Percentiles rank a stretch among this genome's conserved stretches.
Conservation (phyloP, 2,329 filamentous ascomycete genomes). For the Dactylonectria macrodidyma region DNA sequence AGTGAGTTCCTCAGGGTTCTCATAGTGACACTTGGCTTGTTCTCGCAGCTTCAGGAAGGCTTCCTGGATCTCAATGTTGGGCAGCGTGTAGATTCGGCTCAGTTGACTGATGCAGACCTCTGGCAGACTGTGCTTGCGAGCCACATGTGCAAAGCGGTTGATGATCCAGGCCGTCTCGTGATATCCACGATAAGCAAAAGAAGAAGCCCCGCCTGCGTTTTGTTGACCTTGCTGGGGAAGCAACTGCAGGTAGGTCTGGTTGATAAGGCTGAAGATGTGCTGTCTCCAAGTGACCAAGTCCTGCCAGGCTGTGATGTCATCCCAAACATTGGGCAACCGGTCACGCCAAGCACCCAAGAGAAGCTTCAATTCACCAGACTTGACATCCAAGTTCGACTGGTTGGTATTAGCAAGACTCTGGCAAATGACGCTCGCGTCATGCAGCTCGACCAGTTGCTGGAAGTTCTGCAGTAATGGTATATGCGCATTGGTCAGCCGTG, state of each 20-base stretch:
- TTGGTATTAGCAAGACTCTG: constrained; percentile 90
- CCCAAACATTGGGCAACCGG: constrained; percentile 96
- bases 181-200: constrained; percentile 94
- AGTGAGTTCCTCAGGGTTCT: constrained; percentile 92
- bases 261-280: constrained; percentile 98
- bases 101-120: constrained; percentile 98
- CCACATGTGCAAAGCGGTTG: constrained; percentile 97
- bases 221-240: constrained; percentile 81
- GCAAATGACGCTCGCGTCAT: constrained; percentile 97
- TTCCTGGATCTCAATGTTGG: constrained; percentile 99
- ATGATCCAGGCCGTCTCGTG: constrained; percentile 99
- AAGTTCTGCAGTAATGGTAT: constrained; percentile 97
- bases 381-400: constrained; percentile 87
- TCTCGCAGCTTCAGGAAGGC: constrained; percentile 98
- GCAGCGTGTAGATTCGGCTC: constrained; percentile 97
- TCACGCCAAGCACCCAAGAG: constrained; percentile 96
- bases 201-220: constrained; percentile 87
- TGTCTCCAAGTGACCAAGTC: constrained; percentile 99
- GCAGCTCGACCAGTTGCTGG: constrained; percentile 96
- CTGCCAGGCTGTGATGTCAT: constrained; percentile 99
- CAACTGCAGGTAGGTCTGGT: constrained; percentile 90
- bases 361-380: constrained; percentile 95
- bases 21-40: constrained; percentile 98
- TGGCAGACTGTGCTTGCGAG: constrained; percentile 94
- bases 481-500: constrained; percentile 93